A percentile compares a stretch with the other conserved stretches of the same genome.
Conservation (phyloP, 1,284 basidiomycete species). For the Marasmius fiardii region DNA sequence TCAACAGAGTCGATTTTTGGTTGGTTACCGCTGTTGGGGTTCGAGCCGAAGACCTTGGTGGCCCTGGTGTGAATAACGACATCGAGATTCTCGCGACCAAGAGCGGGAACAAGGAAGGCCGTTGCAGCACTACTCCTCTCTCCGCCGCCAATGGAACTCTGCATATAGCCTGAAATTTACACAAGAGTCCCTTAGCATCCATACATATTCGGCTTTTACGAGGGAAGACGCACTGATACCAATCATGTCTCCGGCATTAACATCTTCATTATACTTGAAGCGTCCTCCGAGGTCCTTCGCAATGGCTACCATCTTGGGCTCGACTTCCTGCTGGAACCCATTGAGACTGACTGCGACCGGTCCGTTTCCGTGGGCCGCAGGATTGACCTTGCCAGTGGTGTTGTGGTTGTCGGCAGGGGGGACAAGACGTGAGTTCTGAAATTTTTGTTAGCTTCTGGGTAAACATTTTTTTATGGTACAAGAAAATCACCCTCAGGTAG, state of each 20-base stretch:
- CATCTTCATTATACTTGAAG: slow-evolving; percentile 20
- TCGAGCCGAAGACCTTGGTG: slow-evolving; percentile 8
- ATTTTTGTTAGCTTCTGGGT: no score
- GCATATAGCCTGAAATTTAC: slow-evolving; percentile 16
- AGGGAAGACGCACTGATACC: slow-evolving; percentile 16
- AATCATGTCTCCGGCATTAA: slow-evolving; percentile 19
- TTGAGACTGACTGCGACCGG: slow-evolving; percentile 15
- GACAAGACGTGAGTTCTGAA: slow-evolving; percentile 13
- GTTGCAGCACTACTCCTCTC: slow-evolving; percentile 20
- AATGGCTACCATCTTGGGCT: slow-evolving; percentile 16
- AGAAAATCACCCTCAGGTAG: slow-evolving; percentile 16
- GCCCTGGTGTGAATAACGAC: slow-evolving; percentile 19
- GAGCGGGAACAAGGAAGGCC: slow-evolving; percentile 18
- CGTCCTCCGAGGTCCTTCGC: slow-evolving; percentile 16
- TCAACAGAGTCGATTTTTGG: slow-evolving; percentile 5
- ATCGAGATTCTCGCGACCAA: slow-evolving; percentile 20
- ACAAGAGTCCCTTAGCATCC: not conserved
- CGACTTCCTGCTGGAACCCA: slow-evolving; percentile 14
- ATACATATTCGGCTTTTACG: not conserved
- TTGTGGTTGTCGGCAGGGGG: slow-evolving; percentile 19
- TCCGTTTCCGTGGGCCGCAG: slow-evolving; percentile 18
- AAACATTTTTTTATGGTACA: no score
- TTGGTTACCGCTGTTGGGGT: not conserved
- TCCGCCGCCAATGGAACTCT: slow-evolving; percentile 15
- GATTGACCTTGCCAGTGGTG: slow-evolving; percentile 12